Conservation (phyloP, 2,329 filamentous ascomycete genomes). For the Talaromyces sp. region DNA sequence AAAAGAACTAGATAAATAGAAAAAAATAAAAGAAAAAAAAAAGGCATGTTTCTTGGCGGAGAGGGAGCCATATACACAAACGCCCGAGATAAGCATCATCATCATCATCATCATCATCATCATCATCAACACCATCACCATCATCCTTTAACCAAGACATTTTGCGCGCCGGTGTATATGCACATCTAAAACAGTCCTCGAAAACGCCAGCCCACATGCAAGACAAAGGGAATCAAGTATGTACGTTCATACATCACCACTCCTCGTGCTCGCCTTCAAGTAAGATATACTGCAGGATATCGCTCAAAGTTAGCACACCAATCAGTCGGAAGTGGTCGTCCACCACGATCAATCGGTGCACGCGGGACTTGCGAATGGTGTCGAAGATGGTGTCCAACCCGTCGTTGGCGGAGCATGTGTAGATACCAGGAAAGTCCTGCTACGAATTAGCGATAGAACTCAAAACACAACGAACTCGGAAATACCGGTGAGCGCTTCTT, state of each 20-base stretch:
- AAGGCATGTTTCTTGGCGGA: not conserved
- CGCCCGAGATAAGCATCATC: not conserved
- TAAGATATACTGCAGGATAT: conserved; percentile 93
- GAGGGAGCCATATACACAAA: not conserved
- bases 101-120: not conserved
- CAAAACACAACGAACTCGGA: conserved; percentile 3
- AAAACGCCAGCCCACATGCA: conserved; percentile 32
- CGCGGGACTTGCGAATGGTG: conserved; percentile 88
- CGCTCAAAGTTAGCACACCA: conserved; percentile 87
- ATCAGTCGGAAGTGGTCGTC: conserved; percentile 82
- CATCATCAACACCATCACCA: not conserved
- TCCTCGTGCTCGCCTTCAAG: conserved; percentile 67
- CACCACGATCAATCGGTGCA: conserved; percentile 88
- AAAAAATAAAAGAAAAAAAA: not conserved
- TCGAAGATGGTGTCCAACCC: conserved; percentile 94
- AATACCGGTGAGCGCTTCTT: conserved; percentile 71
- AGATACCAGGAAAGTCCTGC: conserved; percentile 88
- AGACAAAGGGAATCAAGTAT: conserved; percentile 9
- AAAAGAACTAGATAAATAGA: too few species aligned
- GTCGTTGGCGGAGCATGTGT: conserved; percentile 89
- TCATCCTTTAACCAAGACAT: not conserved
- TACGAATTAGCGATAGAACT: conserved; percentile 1
- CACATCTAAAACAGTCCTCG: conserved; percentile 5
- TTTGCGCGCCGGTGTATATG: conserved; percentile 1
- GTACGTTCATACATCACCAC: conserved; percentile 19